Evolutionary conservation across 2,329 filamentous ascomycete genomes (phyloP).

Genomic region (Nectriaceae sp.): DNA sequence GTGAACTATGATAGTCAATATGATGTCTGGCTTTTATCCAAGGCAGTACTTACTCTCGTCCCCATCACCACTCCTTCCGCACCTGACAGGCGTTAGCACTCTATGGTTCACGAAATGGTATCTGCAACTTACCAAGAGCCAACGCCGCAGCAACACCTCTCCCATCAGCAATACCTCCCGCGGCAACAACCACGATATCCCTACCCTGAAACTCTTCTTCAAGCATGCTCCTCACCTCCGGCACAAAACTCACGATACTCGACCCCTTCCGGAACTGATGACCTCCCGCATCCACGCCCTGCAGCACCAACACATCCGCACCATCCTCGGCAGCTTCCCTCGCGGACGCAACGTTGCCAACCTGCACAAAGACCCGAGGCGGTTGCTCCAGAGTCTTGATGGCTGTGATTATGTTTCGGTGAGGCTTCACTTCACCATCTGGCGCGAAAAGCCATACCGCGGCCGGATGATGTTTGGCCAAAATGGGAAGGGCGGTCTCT

Average conservation of each 20-base stretch:
- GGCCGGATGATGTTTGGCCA: slow-evolving; percentile 54
- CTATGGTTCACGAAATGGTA: too few species aligned
- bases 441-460: slow-evolving; percentile 71
- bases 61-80: slow-evolving; percentile 48
- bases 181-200: slow-evolving; percentile 50
- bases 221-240: slow-evolving; percentile 55
- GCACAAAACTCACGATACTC: slow-evolving; percentile 57
- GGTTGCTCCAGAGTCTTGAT: slow-evolving; percentile 31
- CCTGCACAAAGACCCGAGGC: slow-evolving; percentile 60
- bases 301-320: slow-evolving; percentile 61
- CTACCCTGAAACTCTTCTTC: slow-evolving; percentile 35
- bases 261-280: slow-evolving; percentile 59
- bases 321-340: slow-evolving; percentile 48
- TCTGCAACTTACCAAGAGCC: slow-evolving; percentile 46
- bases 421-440: slow-evolving; percentile 41
- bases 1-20: slow-evolving; percentile 41
- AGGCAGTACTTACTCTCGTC: slow-evolving; percentile 38
- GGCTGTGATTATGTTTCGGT: slow-evolving; percentile 37
- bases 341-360: slow-evolving; percentile 61
- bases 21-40: neutral
- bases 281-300: slow-evolving; percentile 66
- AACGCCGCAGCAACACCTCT: slow-evolving; percentile 57
- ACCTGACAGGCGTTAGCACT: slow-evolving; percentile 30
- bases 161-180: slow-evolving; percentile 61
- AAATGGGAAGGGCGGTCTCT: slow-evolving; percentile 49